These are phyloP conservation scores for Russula virescens DNA, from an alignment of 768 basidiomycete genomes.

Conservation along the genomic window DNA sequence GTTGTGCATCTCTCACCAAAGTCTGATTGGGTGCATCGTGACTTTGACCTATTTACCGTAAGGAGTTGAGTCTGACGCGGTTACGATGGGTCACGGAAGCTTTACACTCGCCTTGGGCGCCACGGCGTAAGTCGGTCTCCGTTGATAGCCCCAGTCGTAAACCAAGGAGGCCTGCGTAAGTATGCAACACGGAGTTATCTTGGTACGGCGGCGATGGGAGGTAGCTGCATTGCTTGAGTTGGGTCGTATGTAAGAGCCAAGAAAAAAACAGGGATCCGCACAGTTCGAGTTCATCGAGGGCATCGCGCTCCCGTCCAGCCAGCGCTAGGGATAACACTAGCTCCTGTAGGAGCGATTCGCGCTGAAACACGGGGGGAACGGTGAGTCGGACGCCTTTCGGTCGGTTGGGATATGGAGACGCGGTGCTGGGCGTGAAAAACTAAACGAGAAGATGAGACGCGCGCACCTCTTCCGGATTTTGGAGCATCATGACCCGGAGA, in stretches of 20 bases:
- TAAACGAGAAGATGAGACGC: background rate
- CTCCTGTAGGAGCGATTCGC: slow-evolving; percentile 69
- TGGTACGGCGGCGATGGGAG: slow-evolving; percentile 85
- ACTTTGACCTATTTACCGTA: background rate
- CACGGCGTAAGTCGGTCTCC: background rate
- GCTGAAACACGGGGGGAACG: slow-evolving; percentile 38
- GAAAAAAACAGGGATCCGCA: slow-evolving; percentile 35
- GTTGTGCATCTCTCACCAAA: slow-evolving; percentile 49
- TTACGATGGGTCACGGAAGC: background rate
- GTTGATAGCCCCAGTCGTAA: slow-evolving; percentile 54
- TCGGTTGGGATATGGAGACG: no score
- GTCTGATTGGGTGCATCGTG: slow-evolving; percentile 27
- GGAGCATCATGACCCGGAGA: slow-evolving; percentile 66
- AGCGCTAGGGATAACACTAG: slow-evolving; percentile 62
- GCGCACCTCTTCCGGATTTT: slow-evolving; percentile 58
- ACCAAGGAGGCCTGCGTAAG: slow-evolving; percentile 74
- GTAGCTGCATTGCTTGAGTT: slow-evolving; percentile 45
- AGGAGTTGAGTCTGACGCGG: background rate
- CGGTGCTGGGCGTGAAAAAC: slow-evolving; percentile 1
- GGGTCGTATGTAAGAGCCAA: background rate
- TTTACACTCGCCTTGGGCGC: slow-evolving; percentile 10
- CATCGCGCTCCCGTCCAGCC: slow-evolving; percentile 53
- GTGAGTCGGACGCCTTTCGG: background rate
- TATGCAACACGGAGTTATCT: slow-evolving; percentile 72
- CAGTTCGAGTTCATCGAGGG: slow-evolving; percentile 84